Evolutionary conservation across 192 early-diverging fungal genomes (phyloP).

Genomic region (Mortierella claussenii): DNA sequence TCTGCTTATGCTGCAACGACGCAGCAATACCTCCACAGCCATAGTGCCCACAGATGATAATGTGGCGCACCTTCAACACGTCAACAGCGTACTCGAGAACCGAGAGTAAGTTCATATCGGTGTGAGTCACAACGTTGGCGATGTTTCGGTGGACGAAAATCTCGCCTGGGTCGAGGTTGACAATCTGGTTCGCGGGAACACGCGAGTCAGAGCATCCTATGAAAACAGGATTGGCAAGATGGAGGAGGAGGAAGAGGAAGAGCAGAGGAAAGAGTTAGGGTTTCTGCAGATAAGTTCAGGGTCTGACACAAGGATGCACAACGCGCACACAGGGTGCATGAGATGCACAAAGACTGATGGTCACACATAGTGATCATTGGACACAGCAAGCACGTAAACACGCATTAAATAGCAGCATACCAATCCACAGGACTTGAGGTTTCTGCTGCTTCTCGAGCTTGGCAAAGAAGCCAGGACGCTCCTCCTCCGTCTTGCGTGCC

Average conservation of each 20-base stretch:
- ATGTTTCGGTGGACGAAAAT: slow-evolving; percentile 98
- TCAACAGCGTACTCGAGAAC: slow-evolving; percentile 96
- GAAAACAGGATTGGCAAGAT: neutral
- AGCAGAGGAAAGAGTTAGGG: neutral
- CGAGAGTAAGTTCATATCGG: slow-evolving; percentile 84
- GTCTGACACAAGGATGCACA: too few species aligned
- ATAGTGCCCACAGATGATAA: slow-evolving; percentile 93
- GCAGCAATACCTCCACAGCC: slow-evolving; percentile 78
- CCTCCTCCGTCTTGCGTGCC: slow-evolving; percentile 63
- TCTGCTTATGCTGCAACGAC: slow-evolving; percentile 66
- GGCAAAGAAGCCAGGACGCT: slow-evolving; percentile 78
- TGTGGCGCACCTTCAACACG: slow-evolving; percentile 90
- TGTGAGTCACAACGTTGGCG: slow-evolving; percentile 87
- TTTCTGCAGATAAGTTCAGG: too few species aligned
- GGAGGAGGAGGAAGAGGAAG: neutral
- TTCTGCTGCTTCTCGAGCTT: slow-evolving; percentile 78
- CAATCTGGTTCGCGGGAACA: slow-evolving; percentile 84
- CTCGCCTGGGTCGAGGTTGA: slow-evolving; percentile 78
- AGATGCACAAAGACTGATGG: too few species aligned
- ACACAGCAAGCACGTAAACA: too few species aligned
- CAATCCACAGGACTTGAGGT: slow-evolving; percentile 91
- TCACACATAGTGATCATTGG: too few species aligned
- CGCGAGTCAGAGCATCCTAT: slow-evolving; percentile 95
- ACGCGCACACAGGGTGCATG: too few species aligned
- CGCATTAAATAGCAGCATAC: too few species aligned